phyloP scores from a whole-genome alignment of 2,329 filamentous ascomycete genomes.

The Colletotrichum sp. region DNA sequence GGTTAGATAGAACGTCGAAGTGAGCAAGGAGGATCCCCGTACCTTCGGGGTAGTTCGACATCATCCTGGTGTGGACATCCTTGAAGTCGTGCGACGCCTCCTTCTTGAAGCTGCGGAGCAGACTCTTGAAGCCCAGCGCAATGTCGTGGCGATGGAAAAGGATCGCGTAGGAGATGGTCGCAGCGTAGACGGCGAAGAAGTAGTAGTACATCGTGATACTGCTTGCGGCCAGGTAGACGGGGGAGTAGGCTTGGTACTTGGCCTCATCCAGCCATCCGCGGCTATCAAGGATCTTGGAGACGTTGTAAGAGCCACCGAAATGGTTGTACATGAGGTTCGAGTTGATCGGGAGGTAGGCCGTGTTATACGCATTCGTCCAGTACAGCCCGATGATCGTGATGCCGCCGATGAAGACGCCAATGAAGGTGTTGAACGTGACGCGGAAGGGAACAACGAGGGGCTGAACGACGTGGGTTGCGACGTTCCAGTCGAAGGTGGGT shows the following conservation, averaged over 20 bases:
- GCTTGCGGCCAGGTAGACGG: slow-evolving; percentile 43
- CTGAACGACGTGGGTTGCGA: slow-evolving; percentile 31
- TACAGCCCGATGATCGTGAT: slow-evolving; percentile 34
- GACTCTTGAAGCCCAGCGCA: slow-evolving; percentile 36
- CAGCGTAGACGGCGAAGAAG: slow-evolving; percentile 47
- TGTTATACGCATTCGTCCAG: slow-evolving; percentile 39
- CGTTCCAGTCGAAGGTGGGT: slow-evolving; percentile 46
- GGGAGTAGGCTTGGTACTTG: slow-evolving; percentile 46
- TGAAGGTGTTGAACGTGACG: slow-evolving; percentile 33
- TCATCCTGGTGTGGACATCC: slow-evolving; percentile 52
- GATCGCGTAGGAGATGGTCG: slow-evolving; percentile 42
- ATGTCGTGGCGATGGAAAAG: slow-evolving; percentile 46
- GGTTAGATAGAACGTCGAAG: background rate
- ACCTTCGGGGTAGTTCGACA: slow-evolving; percentile 48
- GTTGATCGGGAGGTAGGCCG: slow-evolving; percentile 44
- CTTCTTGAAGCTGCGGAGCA: slow-evolving; percentile 33
- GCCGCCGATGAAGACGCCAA: slow-evolving; percentile 33
- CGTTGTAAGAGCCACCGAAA: slow-evolving; percentile 41
- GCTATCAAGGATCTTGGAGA: slow-evolving; percentile 35
- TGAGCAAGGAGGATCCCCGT: background rate
- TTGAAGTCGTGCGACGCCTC: slow-evolving; percentile 25
- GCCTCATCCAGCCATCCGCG: slow-evolving; percentile 38
- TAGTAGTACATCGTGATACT: slow-evolving; percentile 39
- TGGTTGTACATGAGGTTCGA: slow-evolving; percentile 44
- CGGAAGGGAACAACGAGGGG: slow-evolving; percentile 35